Conservation (phyloP, 805 yeast genomes). For the Saccharomycopsis sp. region DNA sequence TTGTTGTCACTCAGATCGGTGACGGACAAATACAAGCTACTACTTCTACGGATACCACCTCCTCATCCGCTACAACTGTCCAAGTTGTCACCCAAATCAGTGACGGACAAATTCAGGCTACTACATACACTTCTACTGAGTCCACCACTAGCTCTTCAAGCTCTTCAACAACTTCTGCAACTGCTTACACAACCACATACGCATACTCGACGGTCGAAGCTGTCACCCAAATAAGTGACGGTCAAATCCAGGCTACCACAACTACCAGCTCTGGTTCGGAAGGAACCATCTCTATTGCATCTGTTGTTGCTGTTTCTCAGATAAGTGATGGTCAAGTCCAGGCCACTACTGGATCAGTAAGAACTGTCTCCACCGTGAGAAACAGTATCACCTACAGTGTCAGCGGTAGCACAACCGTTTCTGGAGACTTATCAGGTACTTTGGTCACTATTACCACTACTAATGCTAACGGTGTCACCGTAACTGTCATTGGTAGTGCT, state of each 20-base stretch:
- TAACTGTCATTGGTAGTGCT: constrained; percentile 18
- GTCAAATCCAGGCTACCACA: constrained; percentile 24
- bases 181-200: constrained; percentile 25
- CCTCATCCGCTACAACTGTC: constrained; percentile 19
- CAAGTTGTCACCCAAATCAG: no score
- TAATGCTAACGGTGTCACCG: constrained; percentile 22
- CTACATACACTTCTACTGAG: constrained; percentile 18
- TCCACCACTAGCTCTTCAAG: constrained; percentile 26
- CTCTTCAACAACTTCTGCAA: constrained; percentile 27
- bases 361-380: constrained; percentile 12
- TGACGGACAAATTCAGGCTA: constrained; percentile 43
- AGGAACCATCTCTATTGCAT: constrained; percentile 22
- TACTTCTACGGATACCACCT: constrained; percentile 21
- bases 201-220: constrained; percentile 26
- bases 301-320: constrained; percentile 32
- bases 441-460: constrained; percentile 16
- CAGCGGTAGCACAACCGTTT: not conserved
- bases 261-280: constrained; percentile 18
- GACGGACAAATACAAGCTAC: constrained; percentile 31
- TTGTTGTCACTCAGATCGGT: constrained; percentile 16
- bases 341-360: constrained; percentile 19
- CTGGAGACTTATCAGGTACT: constrained; percentile 17
- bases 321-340: constrained; percentile 49
- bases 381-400: constrained; percentile 7
- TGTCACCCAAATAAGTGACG: constrained; percentile 29